A percentile compares a stretch with the other conserved stretches of the same genome.
Evolutionary conservation across 768 basidiomycete species (phyloP).

Genomic region (Tremella yokohamensis): DNA sequence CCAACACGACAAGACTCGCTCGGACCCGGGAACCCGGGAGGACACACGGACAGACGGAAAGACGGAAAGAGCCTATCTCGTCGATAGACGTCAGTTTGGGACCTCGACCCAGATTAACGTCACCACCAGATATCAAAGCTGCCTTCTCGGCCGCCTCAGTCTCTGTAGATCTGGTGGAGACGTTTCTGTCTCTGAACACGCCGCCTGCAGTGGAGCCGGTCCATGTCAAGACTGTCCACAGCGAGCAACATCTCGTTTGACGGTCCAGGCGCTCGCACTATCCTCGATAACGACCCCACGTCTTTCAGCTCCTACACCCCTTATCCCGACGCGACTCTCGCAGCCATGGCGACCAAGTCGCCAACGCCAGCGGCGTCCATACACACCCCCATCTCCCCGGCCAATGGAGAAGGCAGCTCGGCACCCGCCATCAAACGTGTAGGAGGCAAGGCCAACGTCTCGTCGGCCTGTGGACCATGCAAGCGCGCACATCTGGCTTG

Average conservation of each 20-base stretch:
- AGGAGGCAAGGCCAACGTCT: conserved; percentile 39
- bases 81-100: no score
- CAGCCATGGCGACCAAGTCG: not conserved
- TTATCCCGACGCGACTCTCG: not conserved
- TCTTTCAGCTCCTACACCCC: not conserved
- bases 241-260: conserved; percentile 10
- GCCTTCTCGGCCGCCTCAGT: no score
- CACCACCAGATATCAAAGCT: no score
- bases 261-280: conserved; percentile 24
- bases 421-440: conserved; percentile 18
- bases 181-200: no score
- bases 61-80: no score
- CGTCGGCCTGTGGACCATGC: conserved; percentile 41
- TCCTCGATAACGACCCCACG: conserved; percentile 11
- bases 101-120: no score
- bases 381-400: not conserved
- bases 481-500: conserved; percentile 44
- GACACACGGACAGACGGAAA: no score
- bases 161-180: no score
- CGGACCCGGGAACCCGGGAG: no score
- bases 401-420: not conserved
- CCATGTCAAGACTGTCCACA: no score
- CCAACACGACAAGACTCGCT: no score
- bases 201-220: no score
- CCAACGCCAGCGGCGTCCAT: conserved; percentile 7